phyloP scores from a whole-genome alignment of 768 basidiomycete species.

The Mycena albidolilacea region DNA sequence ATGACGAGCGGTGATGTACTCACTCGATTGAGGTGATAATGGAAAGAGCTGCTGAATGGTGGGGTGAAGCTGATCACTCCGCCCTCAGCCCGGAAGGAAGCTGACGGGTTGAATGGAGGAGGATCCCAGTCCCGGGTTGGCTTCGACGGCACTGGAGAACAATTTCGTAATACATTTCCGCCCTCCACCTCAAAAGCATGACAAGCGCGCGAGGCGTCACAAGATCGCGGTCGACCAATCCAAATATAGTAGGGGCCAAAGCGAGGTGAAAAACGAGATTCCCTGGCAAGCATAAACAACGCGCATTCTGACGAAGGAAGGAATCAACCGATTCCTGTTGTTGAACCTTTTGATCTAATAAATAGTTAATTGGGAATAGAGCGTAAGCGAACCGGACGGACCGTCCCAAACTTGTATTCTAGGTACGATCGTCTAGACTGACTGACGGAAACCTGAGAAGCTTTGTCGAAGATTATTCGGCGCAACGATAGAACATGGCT shows the following conservation, averaged over 20 bases:
- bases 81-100: constrained; percentile 39
- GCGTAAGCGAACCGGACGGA: constrained; percentile 41
- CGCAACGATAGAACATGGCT: constrained; percentile 55
- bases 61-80: constrained; percentile 64
- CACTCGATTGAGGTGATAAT: constrained; percentile 71
- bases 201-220: constrained; percentile 68
- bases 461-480: background rate
- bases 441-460: constrained; percentile 59
- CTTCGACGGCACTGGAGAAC: constrained; percentile 56
- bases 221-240: constrained; percentile 76
- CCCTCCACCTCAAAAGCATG: constrained; percentile 76
- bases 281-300: constrained; percentile 13
- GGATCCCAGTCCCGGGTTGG: constrained; percentile 51
- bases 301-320: constrained; percentile 77
- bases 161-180: constrained; percentile 70
- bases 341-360: constrained; percentile 76
- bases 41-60: constrained; percentile 73
- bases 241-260: constrained; percentile 80
- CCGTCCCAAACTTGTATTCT: constrained; percentile 85
- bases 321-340: constrained; percentile 77
- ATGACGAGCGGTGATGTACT: constrained; percentile 25
- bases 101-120: constrained; percentile 61
- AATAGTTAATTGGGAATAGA: constrained; percentile 6
- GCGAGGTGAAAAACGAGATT: background rate
- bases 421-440: constrained; percentile 78